Evolutionary conservation across 1,284 basidiomycete species (phyloP).

Genomic region (Tilletia walkeri): DNA sequence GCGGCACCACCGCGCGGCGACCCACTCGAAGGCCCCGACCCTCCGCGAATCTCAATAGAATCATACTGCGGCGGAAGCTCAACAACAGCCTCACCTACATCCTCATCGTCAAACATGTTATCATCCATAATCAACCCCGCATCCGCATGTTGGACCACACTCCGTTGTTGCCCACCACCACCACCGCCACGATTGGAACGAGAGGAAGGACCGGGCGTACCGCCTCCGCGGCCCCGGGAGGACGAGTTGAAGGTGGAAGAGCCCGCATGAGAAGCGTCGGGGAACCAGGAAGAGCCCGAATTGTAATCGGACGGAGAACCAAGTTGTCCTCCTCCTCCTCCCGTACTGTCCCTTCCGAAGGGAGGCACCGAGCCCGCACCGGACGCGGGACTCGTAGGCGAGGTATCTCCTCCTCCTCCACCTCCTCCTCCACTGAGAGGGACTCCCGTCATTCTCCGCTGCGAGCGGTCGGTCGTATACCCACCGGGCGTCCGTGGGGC

Average conservation of each 20-base stretch:
- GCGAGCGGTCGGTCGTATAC: neutral
- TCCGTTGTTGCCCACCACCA: neutral
- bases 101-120: constrained; percentile 39
- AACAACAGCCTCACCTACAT: constrained; percentile 27
- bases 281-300: neutral
- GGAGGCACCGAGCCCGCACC: constrained; percentile 3
- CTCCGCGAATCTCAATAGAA: constrained; percentile 22
- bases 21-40: neutral
- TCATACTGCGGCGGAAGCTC: constrained; percentile 47
- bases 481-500: constrained; percentile 3
- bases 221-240: neutral
- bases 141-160: constrained; percentile 37
- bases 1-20: neutral
- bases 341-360: neutral
- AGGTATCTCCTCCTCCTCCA: neutral
- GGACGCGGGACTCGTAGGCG: neutral
- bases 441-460: neutral
- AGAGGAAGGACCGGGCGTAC: neutral
- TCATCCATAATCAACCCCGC: constrained; percentile 39
- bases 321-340: neutral
- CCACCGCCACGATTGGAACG: neutral
- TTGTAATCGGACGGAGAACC: neutral
- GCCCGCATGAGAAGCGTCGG: neutral
- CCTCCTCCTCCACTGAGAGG: neutral
- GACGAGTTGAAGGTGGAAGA: neutral